Evolutionary conservation across 1,284 basidiomycete genomes (phyloP).

Genomic region (Inonotus obliquus): DNA sequence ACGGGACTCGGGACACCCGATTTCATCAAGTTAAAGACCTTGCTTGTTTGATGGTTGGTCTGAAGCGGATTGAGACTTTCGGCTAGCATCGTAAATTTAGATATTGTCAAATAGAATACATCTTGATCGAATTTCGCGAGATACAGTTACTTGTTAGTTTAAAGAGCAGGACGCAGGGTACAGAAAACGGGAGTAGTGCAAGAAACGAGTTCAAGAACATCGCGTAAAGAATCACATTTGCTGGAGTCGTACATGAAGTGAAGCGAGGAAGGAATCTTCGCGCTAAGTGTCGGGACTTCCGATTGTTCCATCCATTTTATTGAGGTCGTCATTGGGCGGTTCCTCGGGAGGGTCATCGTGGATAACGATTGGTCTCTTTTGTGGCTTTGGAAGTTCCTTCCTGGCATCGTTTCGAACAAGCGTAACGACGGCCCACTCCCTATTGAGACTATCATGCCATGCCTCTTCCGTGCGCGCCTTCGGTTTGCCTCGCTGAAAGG

Average conservation of each 20-base stretch:
- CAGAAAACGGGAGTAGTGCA: no score
- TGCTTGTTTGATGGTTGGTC: conserved; percentile 2
- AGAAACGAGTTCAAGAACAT: no score
- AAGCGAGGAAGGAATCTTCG: not conserved
- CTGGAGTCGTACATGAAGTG: not conserved
- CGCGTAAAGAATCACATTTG: no score
- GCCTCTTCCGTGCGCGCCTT: conserved; percentile 10
- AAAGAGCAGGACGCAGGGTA: no score
- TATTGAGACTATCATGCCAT: conserved; percentile 4
- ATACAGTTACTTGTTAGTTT: no score
- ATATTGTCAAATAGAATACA: not conserved
- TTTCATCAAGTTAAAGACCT: conserved; percentile 14
- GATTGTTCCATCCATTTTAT: not conserved
- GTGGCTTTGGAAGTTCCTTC: conserved; percentile 2
- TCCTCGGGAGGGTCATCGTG: not conserved
- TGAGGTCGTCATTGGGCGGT: not conserved
- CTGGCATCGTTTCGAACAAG: conserved; percentile 7
- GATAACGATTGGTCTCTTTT: not conserved
- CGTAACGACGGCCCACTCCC: conserved; percentile 9
- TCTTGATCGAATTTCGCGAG: no score
- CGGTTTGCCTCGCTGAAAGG: not conserved
- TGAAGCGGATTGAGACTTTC: not conserved
- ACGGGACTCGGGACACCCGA: conserved; percentile 19
- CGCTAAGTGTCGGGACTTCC: not conserved
- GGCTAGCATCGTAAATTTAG: not conserved